Evolutionary conservation across 306 rosid genomes (phyloP).

Genomic region (Pterocarpus santalinus): DNA sequence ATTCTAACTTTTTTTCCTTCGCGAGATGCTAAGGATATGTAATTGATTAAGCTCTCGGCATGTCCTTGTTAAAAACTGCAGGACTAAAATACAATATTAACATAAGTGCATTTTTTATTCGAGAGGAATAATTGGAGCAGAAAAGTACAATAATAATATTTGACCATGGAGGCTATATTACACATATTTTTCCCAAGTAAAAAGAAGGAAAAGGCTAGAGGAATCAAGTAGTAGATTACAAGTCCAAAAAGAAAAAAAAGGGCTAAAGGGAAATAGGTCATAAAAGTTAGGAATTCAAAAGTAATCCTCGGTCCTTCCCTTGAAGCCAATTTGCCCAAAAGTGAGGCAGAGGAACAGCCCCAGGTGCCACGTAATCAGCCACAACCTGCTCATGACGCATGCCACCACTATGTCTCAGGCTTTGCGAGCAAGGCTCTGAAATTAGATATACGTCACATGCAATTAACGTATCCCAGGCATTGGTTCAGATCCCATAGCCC

Average conservation of each 20-base stretch:
- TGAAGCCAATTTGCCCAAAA: constrained; percentile 96
- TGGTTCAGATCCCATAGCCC: neutral
- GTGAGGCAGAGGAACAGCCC: constrained; percentile 82
- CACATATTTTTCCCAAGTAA: neutral
- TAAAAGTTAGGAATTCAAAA: constrained; percentile 51
- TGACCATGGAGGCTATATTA: neutral
- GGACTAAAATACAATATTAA: neutral
- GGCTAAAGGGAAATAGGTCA: constrained; percentile 24
- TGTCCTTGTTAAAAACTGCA: constrained; percentile 5
- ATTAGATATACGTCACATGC: neutral
- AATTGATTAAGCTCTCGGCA: neutral
- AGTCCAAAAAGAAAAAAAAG: constrained; percentile 3
- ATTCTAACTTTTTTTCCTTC: neutral
- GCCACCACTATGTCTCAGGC: neutral
- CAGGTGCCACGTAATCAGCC: constrained; percentile 93
- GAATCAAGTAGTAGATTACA: constrained; percentile 25
- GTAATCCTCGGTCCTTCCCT: constrained; percentile 92
- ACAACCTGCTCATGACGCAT: constrained; percentile 62
- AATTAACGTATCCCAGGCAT: neutral
- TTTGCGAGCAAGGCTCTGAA: neutral
- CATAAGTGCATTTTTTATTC: neutral
- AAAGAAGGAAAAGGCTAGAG: neutral
- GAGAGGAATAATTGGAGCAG: neutral
- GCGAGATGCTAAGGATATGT: neutral
- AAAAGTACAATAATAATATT: neutral